phyloP scores from a whole-genome alignment of 352 stramenopile species.

The Phytopythium montanum region DNA sequence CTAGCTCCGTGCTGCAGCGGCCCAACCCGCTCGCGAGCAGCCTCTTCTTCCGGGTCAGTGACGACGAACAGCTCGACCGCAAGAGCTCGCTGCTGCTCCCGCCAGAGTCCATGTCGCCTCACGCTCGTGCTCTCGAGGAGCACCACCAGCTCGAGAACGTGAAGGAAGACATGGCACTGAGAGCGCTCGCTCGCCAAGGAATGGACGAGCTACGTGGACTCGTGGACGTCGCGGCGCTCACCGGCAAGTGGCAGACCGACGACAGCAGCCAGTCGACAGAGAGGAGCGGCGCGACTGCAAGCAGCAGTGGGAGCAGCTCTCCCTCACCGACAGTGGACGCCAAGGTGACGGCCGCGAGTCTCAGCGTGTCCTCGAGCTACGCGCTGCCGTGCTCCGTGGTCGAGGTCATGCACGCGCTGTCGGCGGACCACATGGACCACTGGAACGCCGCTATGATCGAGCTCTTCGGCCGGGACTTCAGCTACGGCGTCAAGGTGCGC shows the following conservation, averaged over 20 bases:
- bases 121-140: slow-evolving; percentile 3
- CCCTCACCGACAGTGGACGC: background rate
- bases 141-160: background rate
- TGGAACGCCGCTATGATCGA: slow-evolving; percentile 29
- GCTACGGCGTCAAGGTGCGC: slow-evolving; percentile 21
- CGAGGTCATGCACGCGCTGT: slow-evolving; percentile 18
- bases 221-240: slow-evolving; percentile 3
- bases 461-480: slow-evolving; percentile 14
- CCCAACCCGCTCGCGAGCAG: slow-evolving; percentile 4
- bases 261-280: background rate
- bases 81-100: slow-evolving; percentile 6
- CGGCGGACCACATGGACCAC: slow-evolving; percentile 16
- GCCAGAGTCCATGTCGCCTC: background rate
- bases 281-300: background rate
- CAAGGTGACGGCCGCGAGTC: background rate
- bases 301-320: background rate
- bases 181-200: slow-evolving; percentile 9
- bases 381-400: slow-evolving; percentile 17
- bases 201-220: slow-evolving; percentile 11
- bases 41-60: slow-evolving; percentile 9
- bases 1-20: background rate
- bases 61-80: background rate
- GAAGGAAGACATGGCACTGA: slow-evolving; percentile 12
- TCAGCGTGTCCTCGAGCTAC: slow-evolving; percentile 11
- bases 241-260: slow-evolving; percentile 2